These are phyloP conservation scores for Cubamyces sp. DNA, from an alignment of 768 basidiomycete species.

Conservation along the genomic window DNA sequence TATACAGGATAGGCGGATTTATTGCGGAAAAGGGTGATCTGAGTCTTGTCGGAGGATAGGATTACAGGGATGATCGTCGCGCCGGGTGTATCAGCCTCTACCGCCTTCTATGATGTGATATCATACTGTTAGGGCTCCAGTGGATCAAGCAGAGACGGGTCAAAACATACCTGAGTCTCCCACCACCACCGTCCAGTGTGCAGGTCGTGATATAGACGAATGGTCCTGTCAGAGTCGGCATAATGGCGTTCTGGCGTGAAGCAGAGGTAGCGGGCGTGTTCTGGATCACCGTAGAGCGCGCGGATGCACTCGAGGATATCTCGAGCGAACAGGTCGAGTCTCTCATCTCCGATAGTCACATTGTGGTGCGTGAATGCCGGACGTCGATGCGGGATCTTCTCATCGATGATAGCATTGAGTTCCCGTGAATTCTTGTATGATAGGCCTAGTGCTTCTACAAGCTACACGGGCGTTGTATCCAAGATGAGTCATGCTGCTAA, in stretches of 20 bases:
- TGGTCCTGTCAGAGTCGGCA: constrained; percentile 30
- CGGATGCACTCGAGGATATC: constrained; percentile 41
- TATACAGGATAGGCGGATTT: constrained; percentile 36
- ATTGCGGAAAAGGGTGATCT: constrained; percentile 33
- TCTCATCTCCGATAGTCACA: constrained; percentile 38
- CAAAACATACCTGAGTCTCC: constrained; percentile 47
- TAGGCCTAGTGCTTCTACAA: too few relatives aligned
- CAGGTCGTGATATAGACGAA: constrained; percentile 45
- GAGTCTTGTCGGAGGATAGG: constrained; percentile 32
- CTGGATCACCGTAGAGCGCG: constrained; percentile 38
- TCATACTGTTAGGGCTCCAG: too few relatives aligned
- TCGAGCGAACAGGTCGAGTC: constrained; percentile 36
- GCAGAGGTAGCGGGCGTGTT: constrained; percentile 35
- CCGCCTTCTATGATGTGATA: constrained; percentile 6
- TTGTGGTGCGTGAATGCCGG: constrained; percentile 34
- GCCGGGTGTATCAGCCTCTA: constrained; percentile 32
- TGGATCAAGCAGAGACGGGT: not conserved
- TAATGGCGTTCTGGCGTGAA: constrained; percentile 44
- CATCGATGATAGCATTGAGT: constrained; percentile 39
- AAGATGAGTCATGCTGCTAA: too few relatives aligned
- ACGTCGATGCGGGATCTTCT: constrained; percentile 26
- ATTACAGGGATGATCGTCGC: constrained; percentile 35
- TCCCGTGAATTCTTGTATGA: constrained; percentile 37
- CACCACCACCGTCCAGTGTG: constrained; percentile 58
- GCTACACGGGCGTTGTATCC: too few relatives aligned